phyloP scores from a whole-genome alignment of 108 stramenopile genomes.

The Parietichytrium sp. region DNA sequence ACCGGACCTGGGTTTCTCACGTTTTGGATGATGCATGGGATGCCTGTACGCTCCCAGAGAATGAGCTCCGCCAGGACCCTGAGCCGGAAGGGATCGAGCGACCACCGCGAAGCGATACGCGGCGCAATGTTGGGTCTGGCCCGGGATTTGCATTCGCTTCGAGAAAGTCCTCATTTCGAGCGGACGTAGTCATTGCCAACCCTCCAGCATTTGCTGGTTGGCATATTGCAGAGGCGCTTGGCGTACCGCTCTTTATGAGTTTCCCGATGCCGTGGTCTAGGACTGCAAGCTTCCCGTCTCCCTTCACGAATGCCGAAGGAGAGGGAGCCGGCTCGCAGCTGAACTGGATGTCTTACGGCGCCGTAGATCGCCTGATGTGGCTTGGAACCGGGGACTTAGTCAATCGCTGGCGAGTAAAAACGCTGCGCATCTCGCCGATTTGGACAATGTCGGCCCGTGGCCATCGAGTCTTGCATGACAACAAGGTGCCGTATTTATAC shows the following conservation, averaged over 20 bases:
- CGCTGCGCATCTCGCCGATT: neutral
- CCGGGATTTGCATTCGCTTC: constrained; percentile 19
- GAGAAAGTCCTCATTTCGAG: neutral
- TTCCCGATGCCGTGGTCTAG: constrained; percentile 35
- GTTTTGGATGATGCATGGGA: constrained; percentile 35
- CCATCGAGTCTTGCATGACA: constrained; percentile 5
- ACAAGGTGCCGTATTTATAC: neutral
- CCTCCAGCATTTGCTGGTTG: constrained; percentile 31
- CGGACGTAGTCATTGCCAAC: constrained; percentile 16
- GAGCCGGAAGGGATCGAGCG: neutral
- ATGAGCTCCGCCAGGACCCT: constrained; percentile 23
- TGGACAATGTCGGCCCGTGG: constrained; percentile 38
- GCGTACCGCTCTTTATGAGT: constrained; percentile 22
- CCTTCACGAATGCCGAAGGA: neutral
- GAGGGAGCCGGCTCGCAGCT: neutral
- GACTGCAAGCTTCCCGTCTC: neutral
- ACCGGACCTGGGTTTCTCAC: constrained; percentile 18
- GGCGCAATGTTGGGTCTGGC: neutral
- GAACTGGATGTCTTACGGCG: constrained; percentile 38
- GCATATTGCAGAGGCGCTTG: constrained; percentile 35
- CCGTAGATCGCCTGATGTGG: constrained; percentile 33
- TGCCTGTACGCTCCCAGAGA: constrained; percentile 21
- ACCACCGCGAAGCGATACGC: neutral
- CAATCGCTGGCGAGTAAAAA: constrained; percentile 24
- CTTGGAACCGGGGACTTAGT: constrained; percentile 23